phyloP scores from a whole-genome alignment of 768 basidiomycete genomes.

The Mycena chlorophos region DNA sequence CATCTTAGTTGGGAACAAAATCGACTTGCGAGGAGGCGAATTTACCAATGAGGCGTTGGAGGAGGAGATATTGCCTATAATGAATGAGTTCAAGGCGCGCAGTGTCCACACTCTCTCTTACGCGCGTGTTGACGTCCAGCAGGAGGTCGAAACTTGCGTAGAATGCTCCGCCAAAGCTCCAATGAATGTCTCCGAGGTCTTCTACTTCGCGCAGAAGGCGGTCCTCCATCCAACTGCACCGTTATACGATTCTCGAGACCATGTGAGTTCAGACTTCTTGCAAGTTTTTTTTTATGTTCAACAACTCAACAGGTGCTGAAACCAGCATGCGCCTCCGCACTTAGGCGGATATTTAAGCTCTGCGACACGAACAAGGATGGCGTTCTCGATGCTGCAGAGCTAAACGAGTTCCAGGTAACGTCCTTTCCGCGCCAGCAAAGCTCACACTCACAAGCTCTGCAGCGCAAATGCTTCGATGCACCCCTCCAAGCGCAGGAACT shows the following conservation, averaged over 20 bases:
- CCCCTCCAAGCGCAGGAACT: conserved; percentile 91
- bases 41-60: conserved; percentile 94
- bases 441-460: not conserved
- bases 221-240: conserved; percentile 97
- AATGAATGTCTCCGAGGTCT: conserved; percentile 93
- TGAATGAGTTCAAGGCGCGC: conserved; percentile 96
- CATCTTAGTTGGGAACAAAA: conserved; percentile 97
- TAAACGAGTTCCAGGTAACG: conserved; percentile 94
- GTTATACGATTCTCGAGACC: conserved; percentile 93
- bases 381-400: conserved; percentile 81
- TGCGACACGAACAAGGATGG: conserved; percentile 96
- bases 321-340: conserved; percentile 84
- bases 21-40: conserved; percentile 89
- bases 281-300: conserved; percentile 13
- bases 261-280: too few species aligned
- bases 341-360: conserved; percentile 93
- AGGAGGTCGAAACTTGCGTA: conserved; percentile 99
- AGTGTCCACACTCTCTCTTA: not conserved
- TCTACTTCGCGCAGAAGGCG: conserved; percentile 98
- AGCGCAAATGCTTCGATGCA: conserved; percentile 95
- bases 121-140: conserved; percentile 12
- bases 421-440: not conserved
- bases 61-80: conserved; percentile 93
- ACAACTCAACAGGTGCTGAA: conserved; percentile 91
- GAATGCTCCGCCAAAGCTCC: conserved; percentile 93